Evolutionary conservation across 2,329 filamentous ascomycete genomes (phyloP).

Genomic region (Claviceps capensis): DNA sequence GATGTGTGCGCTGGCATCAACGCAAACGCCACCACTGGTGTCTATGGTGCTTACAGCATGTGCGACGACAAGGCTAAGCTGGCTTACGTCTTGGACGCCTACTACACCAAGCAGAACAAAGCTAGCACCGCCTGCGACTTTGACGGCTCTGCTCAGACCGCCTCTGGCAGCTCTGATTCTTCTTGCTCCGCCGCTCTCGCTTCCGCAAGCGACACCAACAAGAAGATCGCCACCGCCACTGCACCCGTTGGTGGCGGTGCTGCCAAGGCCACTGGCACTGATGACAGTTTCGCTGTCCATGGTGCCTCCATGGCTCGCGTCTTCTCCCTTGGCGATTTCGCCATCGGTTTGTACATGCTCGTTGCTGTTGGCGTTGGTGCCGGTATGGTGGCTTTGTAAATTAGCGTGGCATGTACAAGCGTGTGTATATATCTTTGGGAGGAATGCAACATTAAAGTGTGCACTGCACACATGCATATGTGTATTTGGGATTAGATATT

Average conservation of each 20-base stretch:
- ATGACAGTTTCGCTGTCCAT: constrained; percentile 6
- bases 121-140: constrained; percentile 54
- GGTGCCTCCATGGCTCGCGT: constrained; percentile 19
- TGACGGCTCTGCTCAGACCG: constrained; percentile 47
- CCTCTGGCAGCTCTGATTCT: constrained; percentile 31
- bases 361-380: constrained; percentile 39
- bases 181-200: constrained; percentile 46
- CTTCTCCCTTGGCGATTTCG: constrained; percentile 33
- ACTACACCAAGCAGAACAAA: constrained; percentile 47
- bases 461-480: constrained; percentile 2
- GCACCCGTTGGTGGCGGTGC: constrained; percentile 4
- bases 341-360: constrained; percentile 35
- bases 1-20: constrained; percentile 53
- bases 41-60: constrained; percentile 68
- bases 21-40: constrained; percentile 50
- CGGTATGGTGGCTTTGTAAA: constrained; percentile 40
- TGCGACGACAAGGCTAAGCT: constrained; percentile 59
- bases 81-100: constrained; percentile 58
- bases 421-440: neutral
- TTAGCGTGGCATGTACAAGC: neutral
- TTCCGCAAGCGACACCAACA: constrained; percentile 46
- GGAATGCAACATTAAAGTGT: constrained; percentile 7
- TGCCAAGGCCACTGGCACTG: constrained; percentile 1
- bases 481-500: constrained; percentile 1
- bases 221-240: constrained; percentile 7